A percentile compares a stretch with the other conserved stretches of the same genome.
Conservation (phyloP, 2,329 filamentous ascomycete species). For the Colletotrichum magnum region DNA sequence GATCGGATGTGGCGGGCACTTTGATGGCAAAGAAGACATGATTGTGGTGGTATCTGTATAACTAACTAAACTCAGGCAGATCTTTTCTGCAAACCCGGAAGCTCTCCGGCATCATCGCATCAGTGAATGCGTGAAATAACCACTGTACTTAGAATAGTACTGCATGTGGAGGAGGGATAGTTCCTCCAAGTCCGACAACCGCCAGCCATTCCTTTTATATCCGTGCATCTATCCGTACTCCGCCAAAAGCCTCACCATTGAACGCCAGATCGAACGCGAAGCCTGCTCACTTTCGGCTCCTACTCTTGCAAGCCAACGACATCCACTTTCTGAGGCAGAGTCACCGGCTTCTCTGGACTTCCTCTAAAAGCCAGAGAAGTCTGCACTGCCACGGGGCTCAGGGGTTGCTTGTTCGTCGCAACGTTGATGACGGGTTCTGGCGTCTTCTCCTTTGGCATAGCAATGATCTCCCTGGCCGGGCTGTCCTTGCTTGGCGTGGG, state of each 20-base stretch:
- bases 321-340: constrained; percentile 49
- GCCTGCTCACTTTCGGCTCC: constrained; percentile 1
- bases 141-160: constrained; percentile 23
- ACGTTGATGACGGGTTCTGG: constrained; percentile 38
- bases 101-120: constrained; percentile 24
- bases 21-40: constrained; percentile 18
- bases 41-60: constrained; percentile 39
- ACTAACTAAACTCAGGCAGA: constrained; percentile 36
- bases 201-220: constrained; percentile 6
- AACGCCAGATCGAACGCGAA: constrained; percentile 34
- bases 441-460: constrained; percentile 28
- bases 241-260: constrained; percentile 17
- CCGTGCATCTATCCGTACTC: constrained; percentile 37
- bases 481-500: constrained; percentile 3
- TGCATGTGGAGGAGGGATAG: constrained; percentile 29
- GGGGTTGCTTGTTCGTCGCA: constrained; percentile 42
- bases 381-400: constrained; percentile 51
- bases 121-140: constrained; percentile 22
- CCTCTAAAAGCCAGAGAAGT: constrained; percentile 71
- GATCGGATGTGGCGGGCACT: not conserved
- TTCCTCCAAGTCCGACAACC: constrained; percentile 19
- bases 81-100: constrained; percentile 32
- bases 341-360: constrained; percentile 71
- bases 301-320: constrained; percentile 50
- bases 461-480: constrained; percentile 25